phyloP scores from a whole-genome alignment of 2,329 filamentous ascomycete genomes.

The Amylocarpus encephaloides region DNA sequence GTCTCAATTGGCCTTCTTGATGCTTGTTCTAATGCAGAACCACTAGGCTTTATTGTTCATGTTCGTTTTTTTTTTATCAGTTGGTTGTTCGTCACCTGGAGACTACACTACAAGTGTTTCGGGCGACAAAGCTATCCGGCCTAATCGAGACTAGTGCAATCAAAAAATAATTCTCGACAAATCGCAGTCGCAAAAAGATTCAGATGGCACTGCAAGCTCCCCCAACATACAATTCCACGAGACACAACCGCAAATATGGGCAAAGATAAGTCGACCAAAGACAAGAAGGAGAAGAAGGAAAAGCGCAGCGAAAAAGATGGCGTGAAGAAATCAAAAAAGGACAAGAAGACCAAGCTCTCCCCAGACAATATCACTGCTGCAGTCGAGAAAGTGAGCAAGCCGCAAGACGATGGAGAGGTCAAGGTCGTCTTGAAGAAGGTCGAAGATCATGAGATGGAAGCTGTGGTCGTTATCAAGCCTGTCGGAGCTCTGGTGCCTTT shows the following conservation, averaged over 20 bases:
- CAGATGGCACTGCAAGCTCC: background rate
- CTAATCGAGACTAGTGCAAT: constrained; percentile 14
- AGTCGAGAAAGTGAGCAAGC: constrained; percentile 59
- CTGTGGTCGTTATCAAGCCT: constrained; percentile 29
- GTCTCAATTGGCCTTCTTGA: too few species aligned
- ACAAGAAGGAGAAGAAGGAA: constrained; percentile 62
- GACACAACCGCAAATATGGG: constrained; percentile 22
- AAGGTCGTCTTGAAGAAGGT: constrained; percentile 32
- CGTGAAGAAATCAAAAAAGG: constrained; percentile 41
- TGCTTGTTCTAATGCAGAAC: too few species aligned
- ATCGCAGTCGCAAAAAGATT: constrained; percentile 2
- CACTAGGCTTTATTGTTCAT: too few species aligned
- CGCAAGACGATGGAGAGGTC: constrained; percentile 40
- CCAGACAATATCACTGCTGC: constrained; percentile 48
- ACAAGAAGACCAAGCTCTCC: constrained; percentile 36
- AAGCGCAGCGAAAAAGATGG: constrained; percentile 46
- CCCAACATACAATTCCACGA: constrained; percentile 4
- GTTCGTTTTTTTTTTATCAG: too few species aligned
- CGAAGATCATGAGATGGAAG: background rate
- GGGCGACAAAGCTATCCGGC: background rate
- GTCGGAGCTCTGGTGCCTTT: constrained; percentile 70
- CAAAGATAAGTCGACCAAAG: constrained; percentile 29
- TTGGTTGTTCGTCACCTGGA: background rate
- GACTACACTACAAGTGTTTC: too few species aligned
- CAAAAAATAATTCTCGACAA: constrained; percentile 1